Percentiles rank a stretch among this genome's conserved stretches.
Conservation (phyloP, 106 monocot genomes). For the Agapanthus africanus region DNA sequence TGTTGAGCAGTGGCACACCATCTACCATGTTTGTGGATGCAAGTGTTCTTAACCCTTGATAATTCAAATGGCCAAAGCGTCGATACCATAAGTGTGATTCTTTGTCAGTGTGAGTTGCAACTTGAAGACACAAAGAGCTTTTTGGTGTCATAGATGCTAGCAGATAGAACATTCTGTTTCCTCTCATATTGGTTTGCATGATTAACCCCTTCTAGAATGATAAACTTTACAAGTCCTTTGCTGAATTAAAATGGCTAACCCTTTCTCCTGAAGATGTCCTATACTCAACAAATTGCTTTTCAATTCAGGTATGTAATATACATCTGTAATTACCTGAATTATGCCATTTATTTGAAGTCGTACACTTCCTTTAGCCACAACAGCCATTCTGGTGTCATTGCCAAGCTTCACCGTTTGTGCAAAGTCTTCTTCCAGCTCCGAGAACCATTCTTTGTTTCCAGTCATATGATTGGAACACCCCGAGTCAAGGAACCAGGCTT, state of each 20-base stretch:
- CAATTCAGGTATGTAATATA: constrained; percentile 2
- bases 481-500: constrained; percentile 4
- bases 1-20: neutral
- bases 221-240: neutral
- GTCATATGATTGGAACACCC: constrained; percentile 1
- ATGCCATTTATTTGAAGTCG: neutral
- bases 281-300: constrained; percentile 4
- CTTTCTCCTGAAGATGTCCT: constrained; percentile 1
- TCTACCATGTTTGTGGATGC: neutral
- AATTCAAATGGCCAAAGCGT: constrained; percentile 5
- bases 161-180: constrained; percentile 6
- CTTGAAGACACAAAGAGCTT: neutral
- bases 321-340: constrained; percentile 5
- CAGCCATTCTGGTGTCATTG: constrained; percentile 3
- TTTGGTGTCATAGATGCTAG: neutral
- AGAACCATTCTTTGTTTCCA: constrained; percentile 4
- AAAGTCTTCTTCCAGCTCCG: neutral
- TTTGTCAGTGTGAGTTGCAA: neutral
- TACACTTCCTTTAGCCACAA: neutral
- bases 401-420: neutral
- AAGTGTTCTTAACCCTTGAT: constrained; percentile 3
- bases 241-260: neutral
- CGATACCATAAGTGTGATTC: neutral
- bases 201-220: constrained; percentile 4
- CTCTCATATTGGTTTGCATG: constrained; percentile 5